These are phyloP conservation scores for Jaenimonas drosophilae DNA, from an alignment of 208 protist species.

Conservation along the genomic window DNA sequence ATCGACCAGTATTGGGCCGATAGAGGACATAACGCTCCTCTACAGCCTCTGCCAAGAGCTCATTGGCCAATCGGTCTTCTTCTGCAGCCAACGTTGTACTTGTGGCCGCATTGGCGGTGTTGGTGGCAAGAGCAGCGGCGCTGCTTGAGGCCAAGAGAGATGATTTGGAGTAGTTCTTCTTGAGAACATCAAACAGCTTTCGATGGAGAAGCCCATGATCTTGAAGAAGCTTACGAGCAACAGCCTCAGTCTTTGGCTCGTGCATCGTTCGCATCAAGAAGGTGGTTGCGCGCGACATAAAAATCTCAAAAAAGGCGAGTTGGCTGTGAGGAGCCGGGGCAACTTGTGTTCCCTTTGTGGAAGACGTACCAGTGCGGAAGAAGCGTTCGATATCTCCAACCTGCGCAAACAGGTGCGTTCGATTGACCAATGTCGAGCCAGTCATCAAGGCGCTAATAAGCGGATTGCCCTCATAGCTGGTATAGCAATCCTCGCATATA, in stretches of 20 bases:
- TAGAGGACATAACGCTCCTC: conserved; percentile 80
- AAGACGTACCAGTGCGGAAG: conserved; percentile 67
- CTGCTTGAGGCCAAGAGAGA: not conserved
- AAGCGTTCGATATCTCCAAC: conserved; percentile 79
- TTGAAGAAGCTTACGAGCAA: no score
- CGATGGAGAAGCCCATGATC: conserved; percentile 2
- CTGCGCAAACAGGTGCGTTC: conserved; percentile 51
- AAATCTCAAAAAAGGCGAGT: conserved; percentile 35
- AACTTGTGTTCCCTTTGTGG: conserved; percentile 52
- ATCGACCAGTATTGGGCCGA: conserved; percentile 27
- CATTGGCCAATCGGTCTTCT: conserved; percentile 15
- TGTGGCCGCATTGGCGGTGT: not conserved
- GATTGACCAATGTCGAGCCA: conserved; percentile 11
- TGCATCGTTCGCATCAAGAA: conserved; percentile 17
- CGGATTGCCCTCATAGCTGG: conserved; percentile 32
- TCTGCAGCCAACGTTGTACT: conserved; percentile 3
- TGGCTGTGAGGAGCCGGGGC: conserved; percentile 55
- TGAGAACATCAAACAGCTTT: not conserved
- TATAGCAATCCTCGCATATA: conserved; percentile 37
- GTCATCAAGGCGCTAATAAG: no score
- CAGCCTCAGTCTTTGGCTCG: conserved; percentile 3
- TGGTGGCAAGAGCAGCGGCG: not conserved
- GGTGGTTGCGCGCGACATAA: conserved; percentile 31
- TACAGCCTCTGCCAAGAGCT: conserved; percentile 45
- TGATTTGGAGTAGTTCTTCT: not conserved